phyloP scores from a whole-genome alignment of 75 land plant species.

The Pinus tabuliformis region DNA sequence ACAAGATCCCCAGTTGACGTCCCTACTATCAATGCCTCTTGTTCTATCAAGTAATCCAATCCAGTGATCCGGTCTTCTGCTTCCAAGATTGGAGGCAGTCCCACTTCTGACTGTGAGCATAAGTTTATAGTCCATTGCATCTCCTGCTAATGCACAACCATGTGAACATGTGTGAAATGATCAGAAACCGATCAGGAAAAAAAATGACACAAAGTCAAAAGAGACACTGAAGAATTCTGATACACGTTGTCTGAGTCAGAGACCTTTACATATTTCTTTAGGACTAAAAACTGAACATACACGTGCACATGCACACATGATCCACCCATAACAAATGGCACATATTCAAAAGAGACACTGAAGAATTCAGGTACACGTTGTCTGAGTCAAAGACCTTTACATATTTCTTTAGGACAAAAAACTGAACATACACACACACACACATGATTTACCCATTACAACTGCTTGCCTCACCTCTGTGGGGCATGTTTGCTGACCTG shows the following conservation, averaged over 20 bases:
- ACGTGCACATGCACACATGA: too few species aligned
- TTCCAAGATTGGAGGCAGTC: constrained; percentile 29
- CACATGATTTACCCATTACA: too few species aligned
- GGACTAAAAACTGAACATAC: too few species aligned
- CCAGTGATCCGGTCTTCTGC: constrained; percentile 52
- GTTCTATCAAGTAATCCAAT: constrained; percentile 83
- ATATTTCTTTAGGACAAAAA: too few species aligned
- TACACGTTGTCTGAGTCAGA: too few species aligned
- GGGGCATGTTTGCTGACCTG: too few species aligned
- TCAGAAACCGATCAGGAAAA: background rate
- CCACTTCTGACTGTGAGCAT: constrained; percentile 6
- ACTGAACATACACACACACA: too few species aligned
- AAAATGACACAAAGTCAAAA: background rate
- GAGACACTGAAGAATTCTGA: background rate
- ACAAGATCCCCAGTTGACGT: constrained; percentile 54
- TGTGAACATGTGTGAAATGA: background rate
- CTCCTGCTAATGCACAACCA: constrained; percentile 1
- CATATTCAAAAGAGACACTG: background rate
- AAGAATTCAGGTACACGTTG: too few species aligned
- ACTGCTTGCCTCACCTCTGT: too few species aligned
- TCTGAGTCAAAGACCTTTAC: too few species aligned
- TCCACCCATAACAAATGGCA: background rate
- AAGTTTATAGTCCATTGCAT: constrained; percentile 5
- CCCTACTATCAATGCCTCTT: constrained; percentile 72
- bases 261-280: too few species aligned